phyloP scores from a whole-genome alignment of 106 monocot genomes.

The Acorus calamus region DNA sequence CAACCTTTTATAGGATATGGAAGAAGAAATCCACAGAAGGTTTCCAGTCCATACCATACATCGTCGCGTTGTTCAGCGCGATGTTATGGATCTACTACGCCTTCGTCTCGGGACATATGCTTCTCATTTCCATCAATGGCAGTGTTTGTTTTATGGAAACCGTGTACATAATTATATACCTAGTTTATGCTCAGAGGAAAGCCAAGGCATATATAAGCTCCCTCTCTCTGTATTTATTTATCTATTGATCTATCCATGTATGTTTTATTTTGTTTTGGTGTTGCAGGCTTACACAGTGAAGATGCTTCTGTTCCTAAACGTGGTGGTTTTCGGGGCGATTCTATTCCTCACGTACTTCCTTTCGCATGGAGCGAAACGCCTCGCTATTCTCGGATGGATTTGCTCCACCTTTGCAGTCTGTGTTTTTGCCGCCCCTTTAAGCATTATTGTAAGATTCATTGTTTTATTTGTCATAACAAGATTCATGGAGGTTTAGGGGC shows the following conservation, averaged over 20 bases:
- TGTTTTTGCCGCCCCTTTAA: too few species aligned
- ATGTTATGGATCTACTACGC: constrained; percentile 45
- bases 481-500: too few species aligned
- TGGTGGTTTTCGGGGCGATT: constrained; percentile 22
- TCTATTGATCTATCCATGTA: not conserved
- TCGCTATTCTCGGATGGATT: constrained; percentile 1
- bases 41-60: constrained; percentile 34
- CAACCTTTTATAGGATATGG: constrained; percentile 39
- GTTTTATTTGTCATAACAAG: too few species aligned
- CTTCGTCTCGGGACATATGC: constrained; percentile 12
- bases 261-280: not conserved
- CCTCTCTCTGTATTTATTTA: constrained; percentile 2
- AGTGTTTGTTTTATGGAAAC: constrained; percentile 22
- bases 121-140: constrained; percentile 37
- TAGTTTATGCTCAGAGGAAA: constrained; percentile 28
- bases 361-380: constrained; percentile 13
- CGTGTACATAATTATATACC: constrained; percentile 25
- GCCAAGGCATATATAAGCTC: constrained; percentile 22
- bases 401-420: too few species aligned
- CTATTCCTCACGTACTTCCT: constrained; percentile 21
- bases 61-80: constrained; percentile 38
- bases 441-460: too few species aligned
- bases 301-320: constrained; percentile 23
- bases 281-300: constrained; percentile 26
- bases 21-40: constrained; percentile 40